phyloP scores from a whole-genome alignment of 192 early-diverging fungal species.

The Backusella psychrophila region DNA sequence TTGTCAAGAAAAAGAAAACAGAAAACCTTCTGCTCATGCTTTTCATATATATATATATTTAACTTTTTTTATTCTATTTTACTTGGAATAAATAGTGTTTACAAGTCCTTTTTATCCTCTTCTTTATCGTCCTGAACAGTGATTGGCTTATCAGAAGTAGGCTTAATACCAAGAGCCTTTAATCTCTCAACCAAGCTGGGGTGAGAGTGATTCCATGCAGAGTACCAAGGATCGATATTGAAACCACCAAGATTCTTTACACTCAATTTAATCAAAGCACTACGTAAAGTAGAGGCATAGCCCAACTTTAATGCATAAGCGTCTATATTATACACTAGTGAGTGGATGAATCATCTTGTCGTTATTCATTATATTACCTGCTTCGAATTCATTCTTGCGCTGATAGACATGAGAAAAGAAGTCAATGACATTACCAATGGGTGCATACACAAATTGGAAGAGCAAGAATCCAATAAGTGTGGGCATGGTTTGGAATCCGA shows the following conservation, averaged over 20 bases:
- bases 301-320: constrained; percentile 84
- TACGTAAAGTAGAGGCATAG: constrained; percentile 66
- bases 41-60: background rate
- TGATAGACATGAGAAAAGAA: constrained; percentile 82
- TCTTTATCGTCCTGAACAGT: background rate
- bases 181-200: constrained; percentile 90
- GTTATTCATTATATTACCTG: constrained; percentile 36
- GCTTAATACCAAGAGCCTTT: constrained; percentile 48
- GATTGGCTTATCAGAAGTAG: constrained; percentile 23
- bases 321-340: constrained; percentile 42
- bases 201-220: constrained; percentile 90
- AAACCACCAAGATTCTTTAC: constrained; percentile 86
- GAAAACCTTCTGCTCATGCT: background rate
- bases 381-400: constrained; percentile 89
- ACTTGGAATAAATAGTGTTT: background rate
- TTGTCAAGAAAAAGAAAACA: background rate
- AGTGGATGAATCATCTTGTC: no score
- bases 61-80: background rate
- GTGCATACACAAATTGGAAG: constrained; percentile 85
- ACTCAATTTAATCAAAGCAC: constrained; percentile 86
- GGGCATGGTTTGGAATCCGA: constrained; percentile 80
- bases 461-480: constrained; percentile 88
- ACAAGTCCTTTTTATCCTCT: constrained; percentile 6
- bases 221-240: constrained; percentile 85
- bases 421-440: constrained; percentile 70